Base-by-base conservation (phyloP, 345 rosid genomes). In the Sonneratia alba region DNA sequence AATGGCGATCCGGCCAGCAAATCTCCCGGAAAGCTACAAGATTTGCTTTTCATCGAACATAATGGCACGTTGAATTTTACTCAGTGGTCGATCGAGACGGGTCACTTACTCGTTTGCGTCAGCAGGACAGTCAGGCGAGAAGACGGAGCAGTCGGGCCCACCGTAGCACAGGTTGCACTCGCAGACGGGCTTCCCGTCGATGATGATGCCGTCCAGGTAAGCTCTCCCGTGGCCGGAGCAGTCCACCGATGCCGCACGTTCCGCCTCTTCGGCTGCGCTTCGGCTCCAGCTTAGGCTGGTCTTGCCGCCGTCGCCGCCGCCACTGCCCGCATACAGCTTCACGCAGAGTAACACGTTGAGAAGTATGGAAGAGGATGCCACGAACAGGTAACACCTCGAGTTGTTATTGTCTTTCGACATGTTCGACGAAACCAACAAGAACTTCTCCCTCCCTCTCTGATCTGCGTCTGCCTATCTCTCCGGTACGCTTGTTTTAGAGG, bases 221-320 rank as follows among this genome's bases (percentile, higher is more conserved):
- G 87, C 92, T 79, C 85, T 81, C 4, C 96, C 93, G 40, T 90
- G 93, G 65, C 92, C 89, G 0, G 91, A 90, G 70, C 97, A 92
- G 10, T 85, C 45, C 36, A 83, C 63, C 24, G 83, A 82, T 0
- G 96, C 93, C 75, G 77, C 93, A 2, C 70, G 57, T 69, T 89
- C 93, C 4, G 93, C 93, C 80, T 89, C 92, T 2, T 0, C 66
- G 7, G 91, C 92, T 0, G 92, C 92, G 73, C 24, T 76, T 36
- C 45, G 38, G 72, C 79, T 88, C 97, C 97, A 92, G 32, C 86
- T 83, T 27, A 77, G 76, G 34, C 47, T 43, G 18, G 2, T 34
- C 21, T 36, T 0, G 45, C 21, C 72, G 82, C 81, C 67, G 38
- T 47, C 53, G 67, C 63, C 67, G n/a, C 36, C 8, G 38, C 32